phyloP scores from a whole-genome alignment of 1,284 basidiomycete genomes.

The Lentinula novae-zelandiae region DNA sequence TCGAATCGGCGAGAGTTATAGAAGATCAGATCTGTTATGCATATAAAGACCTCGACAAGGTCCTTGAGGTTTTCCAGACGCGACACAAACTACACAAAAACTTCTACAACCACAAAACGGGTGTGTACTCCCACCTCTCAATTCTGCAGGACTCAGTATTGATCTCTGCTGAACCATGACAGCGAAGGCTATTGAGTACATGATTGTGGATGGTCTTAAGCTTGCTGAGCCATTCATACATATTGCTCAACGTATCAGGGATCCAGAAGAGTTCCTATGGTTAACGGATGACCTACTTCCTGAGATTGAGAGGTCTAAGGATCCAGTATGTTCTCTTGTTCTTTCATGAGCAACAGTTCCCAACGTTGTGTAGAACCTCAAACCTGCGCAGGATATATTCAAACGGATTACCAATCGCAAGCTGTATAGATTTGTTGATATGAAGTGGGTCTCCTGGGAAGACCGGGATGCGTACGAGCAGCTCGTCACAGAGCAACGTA shows the following conservation, averaged over 20 bases:
- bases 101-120: conserved; percentile 76
- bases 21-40: conserved; percentile 72
- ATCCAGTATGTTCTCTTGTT: conserved; percentile 33
- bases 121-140: conserved; percentile 27
- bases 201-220: conserved; percentile 72
- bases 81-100: conserved; percentile 74
- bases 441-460: conserved; percentile 55
- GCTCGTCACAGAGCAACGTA: conserved; percentile 47
- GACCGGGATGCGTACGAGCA: conserved; percentile 34
- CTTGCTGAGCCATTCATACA: conserved; percentile 59
- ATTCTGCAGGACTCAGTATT: not conserved
- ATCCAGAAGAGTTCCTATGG: conserved; percentile 55
- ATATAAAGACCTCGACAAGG: conserved; percentile 72
- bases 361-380: conserved; percentile 46
- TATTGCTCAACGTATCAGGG: conserved; percentile 52
- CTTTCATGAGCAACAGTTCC: not conserved
- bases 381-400: conserved; percentile 54
- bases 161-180: conserved; percentile 1
- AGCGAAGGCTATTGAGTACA: conserved; percentile 76
- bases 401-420: conserved; percentile 56
- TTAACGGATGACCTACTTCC: conserved; percentile 66
- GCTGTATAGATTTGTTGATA: conserved; percentile 68
- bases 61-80: conserved; percentile 69
- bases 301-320: conserved; percentile 50
- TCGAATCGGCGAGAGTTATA: conserved; percentile 70